Percentiles rank a stretch among this genome's conserved stretches.
These are phyloP conservation scores for Penicillium ochrochloron DNA, from an alignment of 495 filamentous ascomycete species.

Conservation along the genomic window DNA sequence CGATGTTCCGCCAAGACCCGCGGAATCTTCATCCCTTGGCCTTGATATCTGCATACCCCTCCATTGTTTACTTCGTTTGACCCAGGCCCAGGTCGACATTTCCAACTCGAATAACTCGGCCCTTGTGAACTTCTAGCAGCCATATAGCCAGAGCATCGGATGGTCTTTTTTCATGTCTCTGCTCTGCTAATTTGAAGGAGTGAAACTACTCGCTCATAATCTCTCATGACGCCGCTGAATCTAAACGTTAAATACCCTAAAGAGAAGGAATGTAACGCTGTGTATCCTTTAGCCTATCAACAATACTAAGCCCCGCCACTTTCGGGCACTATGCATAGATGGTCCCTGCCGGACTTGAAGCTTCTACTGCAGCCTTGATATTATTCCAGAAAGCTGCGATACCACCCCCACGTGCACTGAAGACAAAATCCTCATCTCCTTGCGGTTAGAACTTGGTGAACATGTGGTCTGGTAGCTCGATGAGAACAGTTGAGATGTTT, in stretches of 20 bases:
- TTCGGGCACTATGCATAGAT: neutral
- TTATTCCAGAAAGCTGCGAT: conserved; percentile 2
- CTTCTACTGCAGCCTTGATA: neutral
- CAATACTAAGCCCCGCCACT: neutral
- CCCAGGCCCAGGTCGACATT: too few relatives aligned
- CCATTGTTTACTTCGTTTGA: neutral
- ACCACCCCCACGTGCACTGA: conserved; percentile 4
- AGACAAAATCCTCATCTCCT: neutral
- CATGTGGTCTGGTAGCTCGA: conserved; percentile 2
- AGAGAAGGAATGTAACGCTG: neutral
- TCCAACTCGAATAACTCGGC: too few relatives aligned
- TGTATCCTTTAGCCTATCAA: neutral
- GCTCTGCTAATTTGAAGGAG: neutral
- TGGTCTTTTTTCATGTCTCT: too few relatives aligned
- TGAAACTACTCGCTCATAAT: neutral
- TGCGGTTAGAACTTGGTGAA: neutral
- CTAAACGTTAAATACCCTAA: neutral
- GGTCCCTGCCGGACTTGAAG: neutral
- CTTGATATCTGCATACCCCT: neutral
- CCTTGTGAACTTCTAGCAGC: too few relatives aligned
- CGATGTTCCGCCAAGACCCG: neutral
- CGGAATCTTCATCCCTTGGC: neutral
- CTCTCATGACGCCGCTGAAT: neutral
- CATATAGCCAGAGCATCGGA: too few relatives aligned
- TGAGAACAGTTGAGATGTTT: neutral